Base-by-base conservation (phyloP, 2,329 filamentous ascomycete genomes). In the Huntiella decipiens region DNA sequence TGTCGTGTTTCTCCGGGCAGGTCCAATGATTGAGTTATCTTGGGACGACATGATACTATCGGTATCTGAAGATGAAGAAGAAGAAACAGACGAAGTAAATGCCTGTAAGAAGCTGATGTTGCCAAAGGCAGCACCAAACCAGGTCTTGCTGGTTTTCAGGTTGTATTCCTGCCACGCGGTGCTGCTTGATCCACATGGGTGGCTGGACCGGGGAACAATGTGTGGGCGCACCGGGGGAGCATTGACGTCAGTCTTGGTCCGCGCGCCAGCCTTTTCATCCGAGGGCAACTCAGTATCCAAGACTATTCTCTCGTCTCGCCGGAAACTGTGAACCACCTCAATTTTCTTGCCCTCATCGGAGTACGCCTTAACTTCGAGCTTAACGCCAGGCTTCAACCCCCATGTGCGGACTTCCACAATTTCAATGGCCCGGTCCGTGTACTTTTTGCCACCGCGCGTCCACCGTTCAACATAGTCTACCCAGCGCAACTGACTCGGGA, bases 321-420 rank as follows among this genome's bases (percentile, higher is more conserved):
- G 69, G 56, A 96, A 96, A 0, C 79, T 80, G 58, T 96, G 87
- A 46, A 91, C 79, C 7, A 73, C 68, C 56, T 84, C 79, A 54
- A 96, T 94, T 54, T 73, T 77, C 63, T 84, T 87, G 4, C 91
- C 88, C 53, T 91, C 81, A n/a, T 96, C 82, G 1, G 77, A 75
- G 52, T 78, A 96, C 0, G 86, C 86, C 57, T 92, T 82, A 1
- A 96, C 71, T 0, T 78, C 74, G 31, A 96, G 72, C 60, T 91
- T 92, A 51, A 96, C 87, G 0, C 88, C 87, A 54, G 87, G 78
- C 39, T 84, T 68, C 43, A 96, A 59, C 0, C 87, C 91, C 84
- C 85, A 95, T 10, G 87, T 74, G 56, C 94, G 87, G 1, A 98
- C 68, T 59, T 96, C 88, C 8, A 87, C 59, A 36, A 96, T 76